These are phyloP conservation scores for Astrephomene gubernaculifera DNA, from an alignment of 139 green algal genomes.

Conservation along the genomic window DNA sequence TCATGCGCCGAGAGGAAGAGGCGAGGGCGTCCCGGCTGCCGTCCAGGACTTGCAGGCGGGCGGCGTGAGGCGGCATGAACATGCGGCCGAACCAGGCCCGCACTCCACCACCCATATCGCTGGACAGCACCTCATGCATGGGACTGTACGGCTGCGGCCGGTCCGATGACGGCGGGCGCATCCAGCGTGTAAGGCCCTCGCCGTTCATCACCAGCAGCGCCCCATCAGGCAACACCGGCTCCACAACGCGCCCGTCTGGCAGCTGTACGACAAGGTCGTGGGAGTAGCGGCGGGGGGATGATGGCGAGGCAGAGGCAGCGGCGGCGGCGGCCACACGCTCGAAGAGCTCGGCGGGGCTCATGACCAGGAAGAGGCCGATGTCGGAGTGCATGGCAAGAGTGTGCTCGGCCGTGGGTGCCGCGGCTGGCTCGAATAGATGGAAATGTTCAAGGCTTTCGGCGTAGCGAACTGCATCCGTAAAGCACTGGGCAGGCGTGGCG, in stretches of 20 bases:
- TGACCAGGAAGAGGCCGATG: constrained; percentile 53
- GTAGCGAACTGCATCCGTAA: not conserved
- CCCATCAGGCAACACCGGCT: constrained; percentile 21
- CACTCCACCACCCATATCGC: constrained; percentile 1
- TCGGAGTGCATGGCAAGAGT: constrained; percentile 42
- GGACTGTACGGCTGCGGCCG: constrained; percentile 19
- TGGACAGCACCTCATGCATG: constrained; percentile 39
- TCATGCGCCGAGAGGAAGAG: not conserved
- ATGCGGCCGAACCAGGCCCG: constrained; percentile 55
- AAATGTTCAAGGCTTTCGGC: constrained; percentile 51
- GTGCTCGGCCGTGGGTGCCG: not conserved
- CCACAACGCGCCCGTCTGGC: not conserved
- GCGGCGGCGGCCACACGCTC: not conserved
- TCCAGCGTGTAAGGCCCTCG: constrained; percentile 41
- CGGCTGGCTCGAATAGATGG: constrained; percentile 26
- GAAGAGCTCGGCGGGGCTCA: constrained; percentile 47
- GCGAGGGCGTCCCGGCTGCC: not conserved
- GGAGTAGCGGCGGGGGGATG: not conserved
- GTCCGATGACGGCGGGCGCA: not conserved
- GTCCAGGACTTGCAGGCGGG: not conserved
- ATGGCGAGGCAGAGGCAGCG: not conserved
- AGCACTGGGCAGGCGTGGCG: not conserved
- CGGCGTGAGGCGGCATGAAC: constrained; percentile 31
- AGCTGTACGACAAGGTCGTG: constrained; percentile 11
- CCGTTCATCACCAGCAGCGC: constrained; percentile 56